Percentiles rank a stretch among this genome's conserved stretches.
Conservation (phyloP, 228 moss, liverwort and hornwort species). For the Sphagnum magellanicum region DNA sequence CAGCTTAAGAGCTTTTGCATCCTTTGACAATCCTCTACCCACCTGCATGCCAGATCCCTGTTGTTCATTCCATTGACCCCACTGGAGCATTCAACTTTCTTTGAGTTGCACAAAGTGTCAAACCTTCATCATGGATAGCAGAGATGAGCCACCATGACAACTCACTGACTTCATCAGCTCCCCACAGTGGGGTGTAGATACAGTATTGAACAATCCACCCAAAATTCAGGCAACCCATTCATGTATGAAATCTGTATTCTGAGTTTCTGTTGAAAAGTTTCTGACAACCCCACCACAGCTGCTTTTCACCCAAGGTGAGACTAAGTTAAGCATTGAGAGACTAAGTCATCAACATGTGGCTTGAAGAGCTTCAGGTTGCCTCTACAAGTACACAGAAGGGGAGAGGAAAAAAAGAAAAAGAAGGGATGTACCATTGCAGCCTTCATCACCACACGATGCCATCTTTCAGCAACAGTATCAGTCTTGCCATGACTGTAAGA, state of each 20-base stretch:
- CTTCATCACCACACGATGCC: slow-evolving; percentile 71
- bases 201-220: neutral
- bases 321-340: neutral
- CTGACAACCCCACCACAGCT: neutral
- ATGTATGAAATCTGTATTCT: neutral
- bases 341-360: neutral
- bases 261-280: neutral
- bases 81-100: too few relatives aligned
- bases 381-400: neutral
- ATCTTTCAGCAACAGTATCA: slow-evolving; percentile 42
- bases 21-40: slow-evolving; percentile 72
- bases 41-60: slow-evolving; percentile 36
- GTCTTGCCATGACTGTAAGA: slow-evolving; percentile 38
- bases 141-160: neutral
- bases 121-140: neutral
- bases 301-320: too few relatives aligned
- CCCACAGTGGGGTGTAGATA: neutral
- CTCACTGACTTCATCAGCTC: neutral
- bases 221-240: neutral
- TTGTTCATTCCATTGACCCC: too few relatives aligned
- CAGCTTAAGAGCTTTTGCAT: slow-evolving; percentile 66
- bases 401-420: neutral
- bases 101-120: neutral
- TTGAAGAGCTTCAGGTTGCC: neutral
- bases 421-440: slow-evolving; percentile 58